phyloP scores from a whole-genome alignment of 1,139 yeast species.

The Hyphopichia fennica region DNA sequence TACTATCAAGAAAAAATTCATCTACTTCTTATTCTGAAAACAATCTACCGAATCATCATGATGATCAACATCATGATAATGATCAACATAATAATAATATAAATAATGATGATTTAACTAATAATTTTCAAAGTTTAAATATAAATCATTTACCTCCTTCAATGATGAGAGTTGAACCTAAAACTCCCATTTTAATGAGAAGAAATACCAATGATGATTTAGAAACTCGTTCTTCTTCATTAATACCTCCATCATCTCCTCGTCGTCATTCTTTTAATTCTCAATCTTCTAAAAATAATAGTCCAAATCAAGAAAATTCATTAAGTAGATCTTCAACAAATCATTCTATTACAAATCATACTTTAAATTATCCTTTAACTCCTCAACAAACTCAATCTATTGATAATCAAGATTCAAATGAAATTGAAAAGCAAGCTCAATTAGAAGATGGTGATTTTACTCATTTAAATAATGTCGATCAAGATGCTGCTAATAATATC shows the following conservation, averaged over 20 bases:
- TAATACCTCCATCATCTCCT: conserved; percentile 2
- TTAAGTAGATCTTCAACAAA: conserved; percentile 35
- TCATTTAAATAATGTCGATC: not conserved
- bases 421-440: not conserved
- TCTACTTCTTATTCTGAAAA: conserved; percentile 3
- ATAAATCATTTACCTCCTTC: conserved; percentile 54
- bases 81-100: not conserved
- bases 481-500: not conserved
- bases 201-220: conserved; percentile 37
- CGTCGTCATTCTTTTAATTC: not conserved
- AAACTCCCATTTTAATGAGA: conserved; percentile 60
- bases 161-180: conserved; percentile 67
- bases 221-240: too few species aligned
- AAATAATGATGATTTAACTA: not conserved
- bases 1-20: conserved; percentile 42
- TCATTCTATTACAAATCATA: conserved; percentile 24
- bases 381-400: conserved; percentile 18
- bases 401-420: not conserved
- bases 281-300: conserved; percentile 7
- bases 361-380: conserved; percentile 19
- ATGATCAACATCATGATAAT: not conserved
- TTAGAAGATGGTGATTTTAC: conserved; percentile 1
- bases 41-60: conserved; percentile 2
- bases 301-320: not conserved
- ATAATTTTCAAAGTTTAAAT: conserved; percentile 7